Base-by-base conservation (phyloP, 2,329 filamentous ascomycete genomes). In the Elsinoe perseae region DNA sequence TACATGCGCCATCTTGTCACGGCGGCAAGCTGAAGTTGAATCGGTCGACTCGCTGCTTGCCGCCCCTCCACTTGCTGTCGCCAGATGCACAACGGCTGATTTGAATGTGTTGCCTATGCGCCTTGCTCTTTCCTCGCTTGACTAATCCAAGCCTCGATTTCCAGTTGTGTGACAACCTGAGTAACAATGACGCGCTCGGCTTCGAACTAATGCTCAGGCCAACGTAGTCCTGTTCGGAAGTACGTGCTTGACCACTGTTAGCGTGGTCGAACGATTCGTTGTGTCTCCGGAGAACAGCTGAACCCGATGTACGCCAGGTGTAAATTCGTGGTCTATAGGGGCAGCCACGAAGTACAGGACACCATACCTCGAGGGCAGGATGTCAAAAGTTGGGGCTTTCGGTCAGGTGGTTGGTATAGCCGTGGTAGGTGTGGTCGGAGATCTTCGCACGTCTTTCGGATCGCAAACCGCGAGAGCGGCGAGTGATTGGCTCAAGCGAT, bases 1-100 rank as follows among this genome's bases (percentile, higher is more conserved):
- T 7, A 52, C 48, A n/a, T 52, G 40, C 12, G 53, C 14, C 53
- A 56, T 57, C 46, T 59, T 59, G 30, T 25, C 46, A 52, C 44
- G 25, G 38, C 40, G 40, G 46, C 43, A 52, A 50, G 46, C 54
- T 56, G 54, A 38, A 34, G 34, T 20, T 34, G 54, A 53, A 50
- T 57, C 21, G 27, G 40, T 36, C 46, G 56, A 50, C 23, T 36
- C 44, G 34, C 43, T 52, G 54, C 54, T 56, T 50, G 54, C 43
- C 54, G 43, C 46, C 43, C 43, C 54, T 56, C 38, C 36, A 20
- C 14, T n/a, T 54, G 36, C 34, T 34, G 36, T 42, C 30, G 52
- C 52, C 36, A 54, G 23, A 44, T 30, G 52, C 52, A 44, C 34
- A 58, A 44, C 58, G 56, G 6, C 40, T 32, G 18, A 43, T 50